A percentile compares a stretch with the other conserved stretches of the same genome.
Evolutionary conservation across 441 rosid genomes (phyloP).

Genomic region (Mallotus japonicus): DNA sequence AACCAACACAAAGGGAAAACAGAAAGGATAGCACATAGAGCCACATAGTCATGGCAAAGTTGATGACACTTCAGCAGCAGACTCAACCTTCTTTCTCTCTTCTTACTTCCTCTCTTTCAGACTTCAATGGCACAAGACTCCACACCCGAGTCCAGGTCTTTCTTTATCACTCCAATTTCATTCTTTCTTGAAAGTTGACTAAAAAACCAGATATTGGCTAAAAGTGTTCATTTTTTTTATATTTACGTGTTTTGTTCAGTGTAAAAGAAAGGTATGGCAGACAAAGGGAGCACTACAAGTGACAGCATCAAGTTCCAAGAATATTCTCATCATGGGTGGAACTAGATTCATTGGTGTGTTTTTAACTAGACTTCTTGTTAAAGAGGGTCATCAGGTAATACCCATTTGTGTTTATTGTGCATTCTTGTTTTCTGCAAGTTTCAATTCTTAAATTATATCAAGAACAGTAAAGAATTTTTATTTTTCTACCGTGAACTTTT

Average conservation of each 20-base stretch:
- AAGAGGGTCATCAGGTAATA: slow-evolving; percentile 84
- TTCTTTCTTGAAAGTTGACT: background rate
- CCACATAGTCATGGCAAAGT: slow-evolving; percentile 49
- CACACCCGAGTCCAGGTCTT: slow-evolving; percentile 61
- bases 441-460: background rate
- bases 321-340: slow-evolving; percentile 90
- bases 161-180: slow-evolving; percentile 7
- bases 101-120: slow-evolving; percentile 75
- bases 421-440: background rate
- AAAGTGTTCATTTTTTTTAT: background rate
- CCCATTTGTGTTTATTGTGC: background rate
- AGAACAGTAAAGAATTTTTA: background rate
- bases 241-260: slow-evolving; percentile 40
- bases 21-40: background rate
- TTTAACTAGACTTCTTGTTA: slow-evolving; percentile 81
- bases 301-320: slow-evolving; percentile 68
- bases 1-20: slow-evolving; percentile 4
- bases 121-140: slow-evolving; percentile 84
- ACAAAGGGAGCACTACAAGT: slow-evolving; percentile 64
- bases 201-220: background rate
- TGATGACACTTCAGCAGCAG: slow-evolving; percentile 68
- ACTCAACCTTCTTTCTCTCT: slow-evolving; percentile 67
- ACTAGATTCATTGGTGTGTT: slow-evolving; percentile 80
- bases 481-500: slow-evolving; percentile 17
- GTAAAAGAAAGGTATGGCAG: slow-evolving; percentile 58